These are phyloP conservation scores for Tylopilus felleus DNA, from an alignment of 768 basidiomycete genomes.

Conservation along the genomic window DNA sequence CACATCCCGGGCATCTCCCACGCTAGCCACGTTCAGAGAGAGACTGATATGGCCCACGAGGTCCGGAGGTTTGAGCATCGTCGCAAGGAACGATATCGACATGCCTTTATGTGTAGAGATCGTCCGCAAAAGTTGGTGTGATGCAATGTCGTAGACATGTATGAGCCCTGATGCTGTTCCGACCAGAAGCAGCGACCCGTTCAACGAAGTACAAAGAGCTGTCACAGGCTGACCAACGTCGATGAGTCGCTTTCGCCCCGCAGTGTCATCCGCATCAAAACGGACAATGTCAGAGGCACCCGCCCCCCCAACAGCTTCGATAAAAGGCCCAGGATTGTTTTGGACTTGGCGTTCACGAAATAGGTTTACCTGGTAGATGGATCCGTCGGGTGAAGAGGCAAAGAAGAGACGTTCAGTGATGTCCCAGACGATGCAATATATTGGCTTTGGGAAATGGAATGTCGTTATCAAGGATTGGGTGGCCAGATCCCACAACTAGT, in stretches of 20 bases:
- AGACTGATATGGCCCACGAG: conserved; percentile 77
- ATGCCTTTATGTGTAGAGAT: conserved; percentile 68
- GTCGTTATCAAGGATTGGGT: conserved; percentile 77
- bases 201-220: conserved; percentile 71
- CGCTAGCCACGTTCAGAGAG: conserved; percentile 34
- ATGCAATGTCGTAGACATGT: conserved; percentile 82
- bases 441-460: conserved; percentile 80
- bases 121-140: conserved; percentile 84
- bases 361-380: conserved; percentile 75
- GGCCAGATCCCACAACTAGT: conserved; percentile 77
- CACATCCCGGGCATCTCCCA: conserved; percentile 46
- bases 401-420: conserved; percentile 86
- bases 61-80: conserved; percentile 84
- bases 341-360: conserved; percentile 62
- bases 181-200: conserved; percentile 73
- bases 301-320: conserved; percentile 74
- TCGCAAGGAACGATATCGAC: conserved; percentile 68
- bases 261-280: conserved; percentile 49
- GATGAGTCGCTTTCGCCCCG: conserved; percentile 59
- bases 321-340: conserved; percentile 40
- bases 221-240: conserved; percentile 69
- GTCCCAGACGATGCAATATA: conserved; percentile 72
- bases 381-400: conserved; percentile 72
- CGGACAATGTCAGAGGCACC: conserved; percentile 70
- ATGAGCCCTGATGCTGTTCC: conserved; percentile 75